phyloP scores from a whole-genome alignment of 345 rosid species.

The Aegle marmelos region DNA sequence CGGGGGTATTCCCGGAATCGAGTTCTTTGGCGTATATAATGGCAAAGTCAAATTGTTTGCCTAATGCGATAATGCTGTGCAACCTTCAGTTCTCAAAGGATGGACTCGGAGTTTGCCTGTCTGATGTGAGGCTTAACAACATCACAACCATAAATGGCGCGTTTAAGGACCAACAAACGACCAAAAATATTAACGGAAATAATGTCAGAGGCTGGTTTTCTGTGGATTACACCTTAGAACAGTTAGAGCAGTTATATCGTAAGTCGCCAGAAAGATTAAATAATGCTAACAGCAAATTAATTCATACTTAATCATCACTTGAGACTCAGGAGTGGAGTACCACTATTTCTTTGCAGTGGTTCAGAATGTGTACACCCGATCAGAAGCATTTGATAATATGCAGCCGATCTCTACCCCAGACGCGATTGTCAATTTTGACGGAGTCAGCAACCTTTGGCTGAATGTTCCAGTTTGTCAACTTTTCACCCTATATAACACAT shows the following conservation, averaged over 20 bases:
- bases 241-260: constrained; percentile 42
- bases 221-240: constrained; percentile 39
- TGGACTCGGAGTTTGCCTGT: constrained; percentile 55
- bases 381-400: constrained; percentile 47
- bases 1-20: constrained; percentile 77
- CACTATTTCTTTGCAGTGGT: constrained; percentile 35
- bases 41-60: constrained; percentile 28
- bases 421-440: constrained; percentile 29
- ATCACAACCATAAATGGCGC: constrained; percentile 41
- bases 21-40: constrained; percentile 41
- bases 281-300: background rate
- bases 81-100: constrained; percentile 73
- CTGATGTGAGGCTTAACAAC: constrained; percentile 57
- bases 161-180: constrained; percentile 37
- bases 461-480: constrained; percentile 56
- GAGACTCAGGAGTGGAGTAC: no score
- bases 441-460: constrained; percentile 62
- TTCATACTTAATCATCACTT: no score
- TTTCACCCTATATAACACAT: background rate
- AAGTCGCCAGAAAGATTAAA: background rate
- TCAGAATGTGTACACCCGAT: constrained; percentile 52
- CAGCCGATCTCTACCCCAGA: constrained; percentile 43
- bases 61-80: constrained; percentile 48
- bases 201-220: constrained; percentile 62
- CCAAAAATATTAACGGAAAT: constrained; percentile 55